Conservation (phyloP, 805 yeast genomes). For the Naumovozyma baii region DNA sequence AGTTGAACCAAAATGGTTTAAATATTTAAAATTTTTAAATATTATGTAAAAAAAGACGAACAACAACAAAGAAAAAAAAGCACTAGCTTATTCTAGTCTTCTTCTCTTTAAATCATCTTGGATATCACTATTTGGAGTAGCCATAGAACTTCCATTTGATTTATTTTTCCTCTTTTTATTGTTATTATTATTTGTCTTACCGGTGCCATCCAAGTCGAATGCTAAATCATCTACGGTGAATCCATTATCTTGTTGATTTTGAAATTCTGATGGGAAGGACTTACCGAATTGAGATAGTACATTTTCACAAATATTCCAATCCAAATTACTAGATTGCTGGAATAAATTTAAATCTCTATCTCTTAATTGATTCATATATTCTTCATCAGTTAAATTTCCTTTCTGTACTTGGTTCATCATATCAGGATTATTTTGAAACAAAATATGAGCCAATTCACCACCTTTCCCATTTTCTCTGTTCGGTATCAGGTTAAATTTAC, state of each 20-base stretch:
- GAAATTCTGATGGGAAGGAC: constrained; percentile 28
- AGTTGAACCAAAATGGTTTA: constrained; percentile 86
- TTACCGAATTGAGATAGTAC: constrained; percentile 28
- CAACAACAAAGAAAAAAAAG: not conserved
- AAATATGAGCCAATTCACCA: constrained; percentile 28
- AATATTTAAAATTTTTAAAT: constrained; percentile 49
- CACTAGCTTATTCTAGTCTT: constrained; percentile 20
- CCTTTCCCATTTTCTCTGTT: constrained; percentile 32
- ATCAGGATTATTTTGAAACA: constrained; percentile 29
- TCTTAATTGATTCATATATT: constrained; percentile 16
- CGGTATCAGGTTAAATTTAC: constrained; percentile 57
- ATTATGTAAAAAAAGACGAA: constrained; percentile 10
- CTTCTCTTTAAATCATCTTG: constrained; percentile 26
- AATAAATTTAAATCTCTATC: constrained; percentile 23
- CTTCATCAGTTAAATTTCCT: constrained; percentile 21
- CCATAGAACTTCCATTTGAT: constrained; percentile 29
- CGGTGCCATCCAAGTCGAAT: constrained; percentile 30
- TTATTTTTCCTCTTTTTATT: constrained; percentile 25
- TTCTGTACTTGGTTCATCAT: constrained; percentile 22
- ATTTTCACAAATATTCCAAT: constrained; percentile 25
- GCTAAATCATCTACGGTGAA: constrained; percentile 30
- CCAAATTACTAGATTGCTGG: constrained; percentile 16
- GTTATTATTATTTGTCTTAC: constrained; percentile 11
- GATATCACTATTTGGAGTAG: constrained; percentile 28
- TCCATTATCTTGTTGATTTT: constrained; percentile 15